A percentile compares a stretch with the other conserved stretches of the same genome.
Conservation (phyloP, 2,329 filamentous ascomycete species). For the Lithohypha guttulata region DNA sequence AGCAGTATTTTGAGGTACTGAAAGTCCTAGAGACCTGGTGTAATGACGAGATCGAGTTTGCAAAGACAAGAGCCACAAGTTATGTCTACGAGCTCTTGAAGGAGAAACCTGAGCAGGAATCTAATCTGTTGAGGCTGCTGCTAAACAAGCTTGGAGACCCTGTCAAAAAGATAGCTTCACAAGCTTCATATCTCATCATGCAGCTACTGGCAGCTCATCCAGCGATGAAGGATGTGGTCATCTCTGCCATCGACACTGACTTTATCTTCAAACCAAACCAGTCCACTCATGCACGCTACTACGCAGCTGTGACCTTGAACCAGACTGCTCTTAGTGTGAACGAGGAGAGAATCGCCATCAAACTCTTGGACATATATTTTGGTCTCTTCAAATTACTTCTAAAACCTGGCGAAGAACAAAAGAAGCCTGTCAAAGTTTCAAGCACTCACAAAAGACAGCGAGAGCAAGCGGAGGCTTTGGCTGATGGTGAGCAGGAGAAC, state of each 20-base stretch:
- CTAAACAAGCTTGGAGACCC: conserved; percentile 96
- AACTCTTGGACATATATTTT: conserved; percentile 85
- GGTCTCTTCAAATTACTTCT: conserved; percentile 73
- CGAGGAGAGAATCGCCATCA: conserved; percentile 69
- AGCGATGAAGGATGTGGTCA: conserved; percentile 82
- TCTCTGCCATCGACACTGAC: conserved; percentile 76
- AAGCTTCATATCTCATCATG: conserved; percentile 84
- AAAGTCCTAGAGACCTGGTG: conserved; percentile 89
- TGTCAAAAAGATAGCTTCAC: conserved; percentile 88
- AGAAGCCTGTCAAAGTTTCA: conserved; percentile 26
- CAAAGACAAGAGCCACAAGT: conserved; percentile 74
- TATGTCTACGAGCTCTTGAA: conserved; percentile 86
- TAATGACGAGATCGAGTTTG: conserved; percentile 89
- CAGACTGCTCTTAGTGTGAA: conserved; percentile 84
- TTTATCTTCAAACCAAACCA: conserved; percentile 80
- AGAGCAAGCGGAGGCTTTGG: conserved; percentile 11
- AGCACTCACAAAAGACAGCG: conserved; percentile 10
- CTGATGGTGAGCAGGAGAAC: conserved; percentile 40
- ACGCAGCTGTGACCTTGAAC: conserved; percentile 91
- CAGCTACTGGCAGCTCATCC: conserved; percentile 84
- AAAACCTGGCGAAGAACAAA: conserved; percentile 45
- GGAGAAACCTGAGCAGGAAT: conserved; percentile 94
- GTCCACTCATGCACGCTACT: conserved; percentile 81
- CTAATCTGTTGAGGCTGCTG: conserved; percentile 78
- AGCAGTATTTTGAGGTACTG: conserved; percentile 83